Conservation (phyloP, 1,139 yeast genomes). For the Taiozyma sp. region DNA sequence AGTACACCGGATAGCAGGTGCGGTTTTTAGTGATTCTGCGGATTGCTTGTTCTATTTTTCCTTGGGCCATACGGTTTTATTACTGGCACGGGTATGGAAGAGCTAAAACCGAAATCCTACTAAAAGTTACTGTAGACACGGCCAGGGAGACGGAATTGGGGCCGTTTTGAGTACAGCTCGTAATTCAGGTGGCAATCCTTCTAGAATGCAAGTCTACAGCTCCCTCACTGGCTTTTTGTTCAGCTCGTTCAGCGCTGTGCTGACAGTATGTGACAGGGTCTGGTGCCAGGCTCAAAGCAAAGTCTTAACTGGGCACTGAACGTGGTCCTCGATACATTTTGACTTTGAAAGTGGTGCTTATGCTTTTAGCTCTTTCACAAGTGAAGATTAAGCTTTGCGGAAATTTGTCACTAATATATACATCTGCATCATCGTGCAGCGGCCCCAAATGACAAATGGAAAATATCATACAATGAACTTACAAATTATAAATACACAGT, state of each 20-base stretch:
- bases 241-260: not conserved
- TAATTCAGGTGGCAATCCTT: too few relatives aligned
- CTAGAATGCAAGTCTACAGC: too few relatives aligned
- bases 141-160: not conserved
- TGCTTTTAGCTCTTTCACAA: not conserved
- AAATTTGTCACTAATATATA: not conserved
- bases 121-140: not conserved
- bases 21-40: too few relatives aligned
- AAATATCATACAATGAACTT: not conserved
- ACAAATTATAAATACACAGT: not conserved
- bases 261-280: not conserved
- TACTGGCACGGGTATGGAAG: not conserved
- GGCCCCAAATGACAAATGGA: not conserved
- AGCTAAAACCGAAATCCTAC: not conserved
- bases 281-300: not conserved
- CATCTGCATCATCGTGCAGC: not conserved
- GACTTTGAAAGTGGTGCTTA: not conserved
- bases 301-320: not conserved
- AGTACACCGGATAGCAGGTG: too few relatives aligned
- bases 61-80: not conserved
- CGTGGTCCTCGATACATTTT: not conserved
- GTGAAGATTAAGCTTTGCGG: not conserved
- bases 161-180: not conserved
- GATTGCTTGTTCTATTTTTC: too few relatives aligned
- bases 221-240: too few relatives aligned